Evolutionary conservation across 2,329 filamentous ascomycete species (phyloP), one percentile per base, ranked within the genome.

Genomic region (Fusarium armeniacum): DNA sequence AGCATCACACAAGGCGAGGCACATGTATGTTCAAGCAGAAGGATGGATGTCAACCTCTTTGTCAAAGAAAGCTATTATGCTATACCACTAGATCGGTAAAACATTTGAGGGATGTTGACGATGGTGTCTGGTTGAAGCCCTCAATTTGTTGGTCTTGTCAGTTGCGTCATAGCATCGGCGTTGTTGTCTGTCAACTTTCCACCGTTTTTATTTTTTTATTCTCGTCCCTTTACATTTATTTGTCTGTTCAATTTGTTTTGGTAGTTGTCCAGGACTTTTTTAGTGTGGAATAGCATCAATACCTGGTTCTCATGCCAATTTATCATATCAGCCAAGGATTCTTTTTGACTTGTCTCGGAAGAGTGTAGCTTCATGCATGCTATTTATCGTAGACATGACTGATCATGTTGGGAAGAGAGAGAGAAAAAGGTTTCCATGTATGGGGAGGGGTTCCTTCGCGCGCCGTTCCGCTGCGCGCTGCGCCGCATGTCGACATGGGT

Each of bases 101-200:
- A n/a, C 10, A 38, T 62, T 13, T n/a, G 3, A 20, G 24, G 15
- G 15, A 30, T 38, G 20, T 47, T 50, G 40, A 46, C 49, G 35
- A 52, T 53, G 20, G 11, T 36, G 20, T 28, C 28, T 28, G 41
- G 32, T 56, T 26, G 49, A 11, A 54, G 40, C 41, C 53, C 40
- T 63, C 54, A 40, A 40, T 35, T 35, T 55, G 36, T 56, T 63
- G 53, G 52, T 52, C 57, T 57, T 54, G 40, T 57, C 38, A 58
- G 60, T 50, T 68, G 66, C 63, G 64, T 71, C 75, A 76, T 76
- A 73, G 73, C 65, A 74, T 71, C 64, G 74, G 73, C 69, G 73
- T 71, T 72, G 33, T 60, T 44, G 30, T 53, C 47, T 41, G 44
- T 53, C 58, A 28, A 36, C 46, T 49, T 49, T 28, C 28, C 28